A percentile compares a stretch with the other conserved stretches of the same genome.
These are phyloP conservation scores for Euphorbia pulcherrima DNA, from an alignment of 345 rosid species.

Conservation along the genomic window DNA sequence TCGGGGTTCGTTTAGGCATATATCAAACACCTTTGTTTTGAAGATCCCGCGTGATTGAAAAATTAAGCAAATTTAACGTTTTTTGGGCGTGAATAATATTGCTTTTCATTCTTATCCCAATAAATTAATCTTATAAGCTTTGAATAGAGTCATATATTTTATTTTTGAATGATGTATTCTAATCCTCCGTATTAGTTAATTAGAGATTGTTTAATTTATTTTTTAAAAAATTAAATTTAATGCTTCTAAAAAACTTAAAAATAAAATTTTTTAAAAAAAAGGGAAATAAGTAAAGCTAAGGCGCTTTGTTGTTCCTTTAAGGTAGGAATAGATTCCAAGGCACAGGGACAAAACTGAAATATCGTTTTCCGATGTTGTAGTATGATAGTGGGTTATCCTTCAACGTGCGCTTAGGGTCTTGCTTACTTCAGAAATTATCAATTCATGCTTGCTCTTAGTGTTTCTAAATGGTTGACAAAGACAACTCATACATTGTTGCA, in stretches of 20 bases:
- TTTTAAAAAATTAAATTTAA: too few relatives aligned
- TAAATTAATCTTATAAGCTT: too few relatives aligned
- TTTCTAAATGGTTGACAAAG: constrained; percentile 20
- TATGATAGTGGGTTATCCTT: constrained; percentile 7
- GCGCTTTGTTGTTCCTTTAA: not conserved
- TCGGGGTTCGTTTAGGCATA: not conserved
- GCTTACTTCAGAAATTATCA: constrained; percentile 10
- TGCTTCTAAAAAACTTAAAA: too few relatives aligned
- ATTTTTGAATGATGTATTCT: too few relatives aligned
- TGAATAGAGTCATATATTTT: too few relatives aligned
- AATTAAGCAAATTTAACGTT: constrained; percentile 1
- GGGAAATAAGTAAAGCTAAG: too few relatives aligned
- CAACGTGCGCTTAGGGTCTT: constrained; percentile 2
- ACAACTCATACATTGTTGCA: constrained; percentile 17
- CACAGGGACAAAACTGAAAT: constrained; percentile 8
- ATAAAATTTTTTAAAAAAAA: too few relatives aligned
- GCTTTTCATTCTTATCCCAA: too few relatives aligned
- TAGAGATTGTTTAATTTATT: too few relatives aligned
- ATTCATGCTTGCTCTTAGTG: constrained; percentile 11
- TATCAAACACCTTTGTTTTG: not conserved
- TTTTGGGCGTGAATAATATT: too few relatives aligned
- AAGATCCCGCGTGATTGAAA: not conserved
- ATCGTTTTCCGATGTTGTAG: not conserved
- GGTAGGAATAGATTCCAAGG: not conserved
- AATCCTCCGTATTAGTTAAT: too few relatives aligned